A percentile compares a stretch with the other conserved stretches of the same genome.
Evolutionary conservation across 2,329 filamentous ascomycete genomes (phyloP).

Genomic region (Atkinsonella texensis): DNA sequence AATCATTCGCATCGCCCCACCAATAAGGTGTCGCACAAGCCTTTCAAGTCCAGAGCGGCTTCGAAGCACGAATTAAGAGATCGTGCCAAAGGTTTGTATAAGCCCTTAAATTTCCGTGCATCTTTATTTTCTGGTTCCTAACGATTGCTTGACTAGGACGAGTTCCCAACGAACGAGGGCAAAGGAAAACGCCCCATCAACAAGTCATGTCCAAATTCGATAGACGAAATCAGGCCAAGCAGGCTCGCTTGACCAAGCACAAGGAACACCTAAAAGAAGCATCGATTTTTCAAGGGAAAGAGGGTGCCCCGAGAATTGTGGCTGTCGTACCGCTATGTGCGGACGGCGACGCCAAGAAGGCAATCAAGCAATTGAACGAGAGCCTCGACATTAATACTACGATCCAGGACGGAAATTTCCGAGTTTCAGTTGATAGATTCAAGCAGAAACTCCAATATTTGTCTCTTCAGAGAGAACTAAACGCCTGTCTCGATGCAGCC

Average conservation of each 20-base stretch:
- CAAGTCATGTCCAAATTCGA: slow-evolving; percentile 97
- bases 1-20: slow-evolving; percentile 81
- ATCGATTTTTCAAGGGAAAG: slow-evolving; percentile 72
- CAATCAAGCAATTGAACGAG: slow-evolving; percentile 58
- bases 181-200: slow-evolving; percentile 82
- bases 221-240: slow-evolving; percentile 86
- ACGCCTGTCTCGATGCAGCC: slow-evolving; percentile 72
- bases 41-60: slow-evolving; percentile 85
- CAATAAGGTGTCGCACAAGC: slow-evolving; percentile 78
- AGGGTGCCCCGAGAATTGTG: slow-evolving; percentile 79
- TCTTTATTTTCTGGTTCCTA: not conserved
- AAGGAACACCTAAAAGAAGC: slow-evolving; percentile 69
- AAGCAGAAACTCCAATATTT: slow-evolving; percentile 90
- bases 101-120: not conserved
- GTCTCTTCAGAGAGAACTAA: slow-evolving; percentile 58
- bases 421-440: slow-evolving; percentile 74
- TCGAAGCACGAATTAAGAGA: slow-evolving; percentile 83
- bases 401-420: slow-evolving; percentile 44
- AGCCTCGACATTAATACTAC: slow-evolving; percentile 69
- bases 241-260: slow-evolving; percentile 74
- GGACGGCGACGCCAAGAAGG: slow-evolving; percentile 54
- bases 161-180: slow-evolving; percentile 58
- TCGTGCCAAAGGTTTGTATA: slow-evolving; percentile 58
- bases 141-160: slow-evolving; percentile 47
- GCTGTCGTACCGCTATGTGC: slow-evolving; percentile 75